phyloP scores from a whole-genome alignment of 2,329 filamentous ascomycete genomes.

The Cytospora schulzeri region DNA sequence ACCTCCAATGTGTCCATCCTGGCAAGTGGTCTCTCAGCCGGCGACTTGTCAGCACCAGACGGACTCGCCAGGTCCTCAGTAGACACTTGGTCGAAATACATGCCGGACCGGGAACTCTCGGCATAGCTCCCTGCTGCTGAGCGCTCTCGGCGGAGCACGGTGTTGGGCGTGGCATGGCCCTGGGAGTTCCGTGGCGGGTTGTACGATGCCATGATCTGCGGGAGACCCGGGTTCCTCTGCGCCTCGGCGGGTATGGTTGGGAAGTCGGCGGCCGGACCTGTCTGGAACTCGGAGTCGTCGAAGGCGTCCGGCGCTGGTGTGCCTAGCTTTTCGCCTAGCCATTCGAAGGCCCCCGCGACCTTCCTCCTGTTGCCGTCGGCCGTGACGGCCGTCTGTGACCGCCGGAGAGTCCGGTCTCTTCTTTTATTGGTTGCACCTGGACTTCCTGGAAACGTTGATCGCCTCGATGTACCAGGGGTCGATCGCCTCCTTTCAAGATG shows the following conservation, averaged over 20 bases:
- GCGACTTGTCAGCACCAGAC: neutral
- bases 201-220: constrained; percentile 12
- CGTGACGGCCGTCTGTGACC: neutral
- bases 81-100: constrained; percentile 2
- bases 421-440: neutral
- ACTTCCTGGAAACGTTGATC: neutral
- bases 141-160: neutral
- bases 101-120: constrained; percentile 10
- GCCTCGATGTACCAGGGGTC: neutral
- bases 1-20: constrained; percentile 16
- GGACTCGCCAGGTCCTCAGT: neutral
- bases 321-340: constrained; percentile 12
- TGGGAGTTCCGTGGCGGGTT: constrained; percentile 11
- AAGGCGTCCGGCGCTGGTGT: constrained; percentile 16
- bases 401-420: neutral
- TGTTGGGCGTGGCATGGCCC: constrained; percentile 9
- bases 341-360: constrained; percentile 6
- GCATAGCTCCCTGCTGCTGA: constrained; percentile 9
- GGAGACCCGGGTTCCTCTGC: constrained; percentile 11
- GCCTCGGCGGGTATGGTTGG: constrained; percentile 17
- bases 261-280: constrained; percentile 12
- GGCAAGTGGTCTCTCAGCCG: neutral
- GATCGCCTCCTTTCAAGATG: neutral
- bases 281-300: constrained; percentile 12
- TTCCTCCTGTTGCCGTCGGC: constrained; percentile 13